A percentile compares a stretch with the other conserved stretches of the same genome.
Conservation (phyloP, 2,329 filamentous ascomycete species). For the Decorospora gaudefroyi region DNA sequence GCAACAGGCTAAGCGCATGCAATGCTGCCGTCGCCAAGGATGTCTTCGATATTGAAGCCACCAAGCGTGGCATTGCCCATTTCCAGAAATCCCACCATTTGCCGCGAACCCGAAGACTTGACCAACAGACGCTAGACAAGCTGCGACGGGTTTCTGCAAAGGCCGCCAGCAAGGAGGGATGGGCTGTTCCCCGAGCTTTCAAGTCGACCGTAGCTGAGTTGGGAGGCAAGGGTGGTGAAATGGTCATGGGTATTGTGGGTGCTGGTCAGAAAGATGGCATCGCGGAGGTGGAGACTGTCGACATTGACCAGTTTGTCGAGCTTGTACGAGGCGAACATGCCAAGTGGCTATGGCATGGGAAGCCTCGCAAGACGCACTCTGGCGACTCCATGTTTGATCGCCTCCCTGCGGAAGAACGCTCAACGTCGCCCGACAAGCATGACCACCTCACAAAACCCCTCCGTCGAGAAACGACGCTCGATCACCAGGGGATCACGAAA, state of each 20-base stretch:
- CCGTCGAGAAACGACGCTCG: slow-evolving; percentile 55
- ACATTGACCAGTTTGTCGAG: slow-evolving; percentile 81
- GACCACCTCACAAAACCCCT: slow-evolving; percentile 54
- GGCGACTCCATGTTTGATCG: slow-evolving; percentile 47
- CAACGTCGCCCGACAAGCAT: slow-evolving; percentile 60
- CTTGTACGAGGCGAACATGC: slow-evolving; percentile 78
- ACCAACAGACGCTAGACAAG: slow-evolving; percentile 79
- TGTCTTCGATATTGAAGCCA: slow-evolving; percentile 80
- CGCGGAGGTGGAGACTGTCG: slow-evolving; percentile 87
- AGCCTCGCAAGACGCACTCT: slow-evolving; percentile 67
- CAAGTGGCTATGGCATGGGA: slow-evolving; percentile 96
- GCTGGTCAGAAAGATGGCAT: slow-evolving; percentile 83
- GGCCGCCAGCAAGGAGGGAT: slow-evolving; percentile 83
- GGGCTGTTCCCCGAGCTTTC: slow-evolving; percentile 90
- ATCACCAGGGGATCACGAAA: slow-evolving; percentile 32
- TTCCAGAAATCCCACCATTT: slow-evolving; percentile 92
- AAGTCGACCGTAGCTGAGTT: slow-evolving; percentile 95
- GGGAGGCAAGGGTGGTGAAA: slow-evolving; percentile 89
- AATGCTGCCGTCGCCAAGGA: slow-evolving; percentile 87
- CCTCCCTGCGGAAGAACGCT: slow-evolving; percentile 46
- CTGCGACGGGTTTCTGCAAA: slow-evolving; percentile 86
- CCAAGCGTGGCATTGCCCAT: slow-evolving; percentile 80
- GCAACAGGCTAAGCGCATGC: slow-evolving; percentile 83
- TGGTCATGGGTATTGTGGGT: slow-evolving; percentile 93
- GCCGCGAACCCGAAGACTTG: slow-evolving; percentile 74